A percentile compares a stretch with the other conserved stretches of the same genome.
These are phyloP conservation scores for Xylaria bambusicola DNA, from an alignment of 495 filamentous ascomycete genomes.

Conservation along the genomic window DNA sequence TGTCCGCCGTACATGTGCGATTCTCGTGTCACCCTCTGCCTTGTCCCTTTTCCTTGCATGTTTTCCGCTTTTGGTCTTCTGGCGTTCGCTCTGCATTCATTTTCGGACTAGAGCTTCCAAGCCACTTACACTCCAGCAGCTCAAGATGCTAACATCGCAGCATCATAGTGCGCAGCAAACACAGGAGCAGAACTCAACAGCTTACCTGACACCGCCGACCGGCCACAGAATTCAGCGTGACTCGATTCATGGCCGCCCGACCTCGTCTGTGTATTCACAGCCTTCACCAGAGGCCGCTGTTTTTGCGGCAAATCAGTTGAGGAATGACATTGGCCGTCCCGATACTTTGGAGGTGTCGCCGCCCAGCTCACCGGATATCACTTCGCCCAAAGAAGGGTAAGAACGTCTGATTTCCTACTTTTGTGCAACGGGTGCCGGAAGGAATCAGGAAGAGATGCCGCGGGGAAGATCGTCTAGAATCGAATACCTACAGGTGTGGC, in stretches of 20 bases:
- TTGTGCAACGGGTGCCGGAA: constrained; percentile 10
- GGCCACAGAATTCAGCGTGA: constrained; percentile 37
- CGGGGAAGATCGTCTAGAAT: background rate
- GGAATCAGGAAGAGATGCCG: background rate
- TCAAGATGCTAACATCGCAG: constrained; percentile 29
- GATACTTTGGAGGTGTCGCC: constrained; percentile 46
- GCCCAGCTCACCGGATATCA: constrained; percentile 50
- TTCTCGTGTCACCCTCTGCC: background rate
- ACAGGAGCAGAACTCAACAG: constrained; percentile 15
- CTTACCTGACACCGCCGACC: constrained; percentile 25
- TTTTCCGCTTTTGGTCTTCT: background rate
- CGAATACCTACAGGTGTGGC: background rate
- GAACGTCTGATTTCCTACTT: constrained; percentile 20
- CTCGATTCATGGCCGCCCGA: constrained; percentile 35
- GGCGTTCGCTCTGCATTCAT: background rate
- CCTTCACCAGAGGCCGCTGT: constrained; percentile 27
- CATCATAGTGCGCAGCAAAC: constrained; percentile 24
- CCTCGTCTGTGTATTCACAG: constrained; percentile 45
- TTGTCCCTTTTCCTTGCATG: background rate
- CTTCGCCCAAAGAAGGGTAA: constrained; percentile 34
- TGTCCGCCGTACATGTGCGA: constrained; percentile 14
- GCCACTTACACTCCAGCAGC: constrained; percentile 1
- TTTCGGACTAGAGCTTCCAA: background rate
- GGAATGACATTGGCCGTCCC: constrained; percentile 39
- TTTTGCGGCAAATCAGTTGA: constrained; percentile 32